These are phyloP conservation scores for Ustilago shanxiensis DNA, from an alignment of 1,284 basidiomycete genomes.

Conservation along the genomic window DNA sequence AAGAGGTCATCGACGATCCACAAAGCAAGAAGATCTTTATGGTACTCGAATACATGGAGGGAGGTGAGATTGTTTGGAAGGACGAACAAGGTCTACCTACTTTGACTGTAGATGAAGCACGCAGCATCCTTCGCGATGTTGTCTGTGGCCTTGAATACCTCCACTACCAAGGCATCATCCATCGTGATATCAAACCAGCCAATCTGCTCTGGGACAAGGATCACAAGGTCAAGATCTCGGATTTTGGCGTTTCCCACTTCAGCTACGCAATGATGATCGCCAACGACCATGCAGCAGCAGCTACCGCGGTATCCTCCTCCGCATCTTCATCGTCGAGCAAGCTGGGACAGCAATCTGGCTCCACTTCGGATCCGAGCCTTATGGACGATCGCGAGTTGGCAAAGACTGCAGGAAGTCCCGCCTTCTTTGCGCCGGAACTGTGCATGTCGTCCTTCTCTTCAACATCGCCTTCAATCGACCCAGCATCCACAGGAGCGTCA, in stretches of 20 bases:
- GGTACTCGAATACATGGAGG: slow-evolving; percentile 96
- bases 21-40: slow-evolving; percentile 91
- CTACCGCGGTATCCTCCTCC: slow-evolving; percentile 12
- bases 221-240: slow-evolving; percentile 90
- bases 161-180: slow-evolving; percentile 96
- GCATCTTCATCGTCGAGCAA: slow-evolving; percentile 21
- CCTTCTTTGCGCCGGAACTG: slow-evolving; percentile 97
- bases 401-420: slow-evolving; percentile 94
- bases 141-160: slow-evolving; percentile 93
- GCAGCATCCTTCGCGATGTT: slow-evolving; percentile 90
- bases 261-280: slow-evolving; percentile 77
- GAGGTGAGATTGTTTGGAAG: slow-evolving; percentile 94
- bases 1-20: slow-evolving; percentile 95
- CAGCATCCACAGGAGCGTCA: slow-evolving; percentile 4
- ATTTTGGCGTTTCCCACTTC: slow-evolving; percentile 97
- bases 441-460: slow-evolving; percentile 73
- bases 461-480: slow-evolving; percentile 45
- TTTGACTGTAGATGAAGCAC: slow-evolving; percentile 83
- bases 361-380: slow-evolving; percentile 71
- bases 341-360: slow-evolving; percentile 12
- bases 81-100: slow-evolving; percentile 74
- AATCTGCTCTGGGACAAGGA: slow-evolving; percentile 92
- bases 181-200: slow-evolving; percentile 98
- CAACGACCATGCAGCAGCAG: slow-evolving; percentile 41
- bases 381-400: slow-evolving; percentile 88